A percentile compares a stretch with the other conserved stretches of the same genome.
Conservation (phyloP, 345 rosid genomes). For the Dipteronia dyeriana region DNA sequence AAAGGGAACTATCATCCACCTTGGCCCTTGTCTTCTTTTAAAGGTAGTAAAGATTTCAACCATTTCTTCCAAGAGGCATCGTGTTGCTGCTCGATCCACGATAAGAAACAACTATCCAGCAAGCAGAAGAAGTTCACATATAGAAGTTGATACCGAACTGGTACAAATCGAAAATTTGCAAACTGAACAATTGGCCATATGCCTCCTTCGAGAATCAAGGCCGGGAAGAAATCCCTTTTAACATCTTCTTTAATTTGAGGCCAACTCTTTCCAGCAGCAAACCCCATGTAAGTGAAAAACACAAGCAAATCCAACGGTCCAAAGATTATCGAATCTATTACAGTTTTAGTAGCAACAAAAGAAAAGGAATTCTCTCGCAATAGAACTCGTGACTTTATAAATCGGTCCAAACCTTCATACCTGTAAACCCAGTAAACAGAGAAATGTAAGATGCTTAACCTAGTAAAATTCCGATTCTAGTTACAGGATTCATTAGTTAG, state of each 20-base stretch:
- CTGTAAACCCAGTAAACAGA: conserved; percentile 28
- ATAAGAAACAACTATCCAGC: conserved; percentile 80
- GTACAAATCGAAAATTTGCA: conserved; percentile 81
- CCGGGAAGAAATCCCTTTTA: conserved; percentile 91
- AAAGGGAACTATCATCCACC: conserved; percentile 37
- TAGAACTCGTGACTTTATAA: conserved; percentile 62
- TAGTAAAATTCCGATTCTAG: not conserved
- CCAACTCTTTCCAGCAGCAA: conserved; percentile 61
- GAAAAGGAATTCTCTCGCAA: conserved; percentile 60
- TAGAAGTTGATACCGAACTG: conserved; percentile 84
- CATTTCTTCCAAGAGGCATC: conserved; percentile 94
- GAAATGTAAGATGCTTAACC: not conserved
- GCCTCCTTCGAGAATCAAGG: conserved; percentile 80
- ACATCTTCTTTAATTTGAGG: conserved; percentile 80
- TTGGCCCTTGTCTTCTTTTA: conserved; percentile 56
- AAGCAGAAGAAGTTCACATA: conserved; percentile 89
- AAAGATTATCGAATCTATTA: conserved; percentile 80
- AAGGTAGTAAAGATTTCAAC: conserved; percentile 52
- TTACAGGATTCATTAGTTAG: not conserved
- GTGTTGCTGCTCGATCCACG: conserved; percentile 91
- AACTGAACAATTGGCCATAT: conserved; percentile 85
- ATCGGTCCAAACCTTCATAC: conserved; percentile 81
- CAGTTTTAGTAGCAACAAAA: conserved; percentile 85
- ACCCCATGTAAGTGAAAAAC: conserved; percentile 93
- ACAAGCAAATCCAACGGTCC: conserved; percentile 82